These are phyloP conservation scores for Rhododendron williamsianum DNA, from an alignment of 148 eudicot species.

Conservation along the genomic window DNA sequence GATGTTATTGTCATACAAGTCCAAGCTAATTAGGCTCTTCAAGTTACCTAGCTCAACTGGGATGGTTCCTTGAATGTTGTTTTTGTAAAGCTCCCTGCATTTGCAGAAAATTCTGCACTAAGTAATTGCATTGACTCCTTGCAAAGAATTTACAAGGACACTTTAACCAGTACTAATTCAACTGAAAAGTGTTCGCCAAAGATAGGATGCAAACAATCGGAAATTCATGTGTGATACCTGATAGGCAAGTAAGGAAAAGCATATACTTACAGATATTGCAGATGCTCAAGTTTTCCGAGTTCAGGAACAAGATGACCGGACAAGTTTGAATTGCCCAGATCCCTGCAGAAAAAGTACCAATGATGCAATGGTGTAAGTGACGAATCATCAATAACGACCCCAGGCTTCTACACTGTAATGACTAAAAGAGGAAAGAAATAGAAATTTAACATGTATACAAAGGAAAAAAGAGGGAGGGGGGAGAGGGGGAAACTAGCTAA, in stretches of 20 bases:
- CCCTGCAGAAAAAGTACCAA: conserved; percentile 43
- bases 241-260: neutral
- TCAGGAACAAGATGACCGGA: conserved; percentile 89
- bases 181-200: neutral
- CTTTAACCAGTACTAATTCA: neutral
- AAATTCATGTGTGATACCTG: neutral
- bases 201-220: neutral
- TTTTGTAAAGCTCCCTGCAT: conserved; percentile 79
- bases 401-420: neutral
- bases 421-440: neutral
- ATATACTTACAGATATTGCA: conserved; percentile 76
- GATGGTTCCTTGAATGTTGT: conserved; percentile 64
- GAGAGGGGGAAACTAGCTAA: neutral
- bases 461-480: neutral
- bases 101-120: conserved; percentile 7
- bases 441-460: neutral
- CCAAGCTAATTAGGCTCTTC: conserved; percentile 78
- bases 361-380: neutral
- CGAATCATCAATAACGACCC: neutral
- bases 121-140: neutral
- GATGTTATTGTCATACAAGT: conserved; percentile 72
- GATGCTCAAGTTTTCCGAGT: conserved; percentile 81
- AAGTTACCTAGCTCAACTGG: conserved; percentile 74
- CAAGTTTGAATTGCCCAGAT: conserved; percentile 79
- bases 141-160: neutral